These are phyloP conservation scores for Noccaea bulbosa DNA, from an alignment of 345 rosid species.

Conservation along the genomic window DNA sequence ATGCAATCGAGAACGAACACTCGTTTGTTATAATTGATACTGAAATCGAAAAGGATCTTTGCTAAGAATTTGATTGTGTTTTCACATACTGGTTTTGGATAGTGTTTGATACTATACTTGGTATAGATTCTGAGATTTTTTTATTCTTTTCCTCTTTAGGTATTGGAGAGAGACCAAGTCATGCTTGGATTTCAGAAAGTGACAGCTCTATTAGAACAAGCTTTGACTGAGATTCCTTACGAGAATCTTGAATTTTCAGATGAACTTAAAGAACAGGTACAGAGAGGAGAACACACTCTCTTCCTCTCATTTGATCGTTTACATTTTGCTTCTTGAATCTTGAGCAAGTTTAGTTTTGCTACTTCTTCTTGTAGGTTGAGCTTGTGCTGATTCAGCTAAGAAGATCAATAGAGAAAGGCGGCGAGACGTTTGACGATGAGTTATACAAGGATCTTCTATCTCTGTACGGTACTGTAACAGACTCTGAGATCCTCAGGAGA, in stretches of 20 bases:
- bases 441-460: constrained; percentile 59
- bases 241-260: constrained; percentile 80
- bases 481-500: constrained; percentile 61
- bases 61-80: neutral
- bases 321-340: neutral
- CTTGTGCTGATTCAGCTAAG: constrained; percentile 79
- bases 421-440: constrained; percentile 59
- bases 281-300: neutral
- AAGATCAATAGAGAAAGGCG: constrained; percentile 71
- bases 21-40: neutral
- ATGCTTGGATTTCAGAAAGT: constrained; percentile 70
- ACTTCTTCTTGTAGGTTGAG: constrained; percentile 62
- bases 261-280: constrained; percentile 95
- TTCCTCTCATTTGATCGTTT: neutral
- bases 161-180: constrained; percentile 72
- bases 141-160: constrained; percentile 49
- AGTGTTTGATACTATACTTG: neutral
- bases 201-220: constrained; percentile 72
- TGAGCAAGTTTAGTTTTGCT: neutral
- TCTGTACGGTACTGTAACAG: constrained; percentile 50
- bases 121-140: neutral
- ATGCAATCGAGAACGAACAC: neutral
- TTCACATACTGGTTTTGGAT: too few relatives aligned
- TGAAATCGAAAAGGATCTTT: neutral
- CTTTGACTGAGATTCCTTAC: constrained; percentile 64